Evolutionary conservation across 495 filamentous ascomycete species (phyloP).

Genomic region (Penicillium taxi): DNA sequence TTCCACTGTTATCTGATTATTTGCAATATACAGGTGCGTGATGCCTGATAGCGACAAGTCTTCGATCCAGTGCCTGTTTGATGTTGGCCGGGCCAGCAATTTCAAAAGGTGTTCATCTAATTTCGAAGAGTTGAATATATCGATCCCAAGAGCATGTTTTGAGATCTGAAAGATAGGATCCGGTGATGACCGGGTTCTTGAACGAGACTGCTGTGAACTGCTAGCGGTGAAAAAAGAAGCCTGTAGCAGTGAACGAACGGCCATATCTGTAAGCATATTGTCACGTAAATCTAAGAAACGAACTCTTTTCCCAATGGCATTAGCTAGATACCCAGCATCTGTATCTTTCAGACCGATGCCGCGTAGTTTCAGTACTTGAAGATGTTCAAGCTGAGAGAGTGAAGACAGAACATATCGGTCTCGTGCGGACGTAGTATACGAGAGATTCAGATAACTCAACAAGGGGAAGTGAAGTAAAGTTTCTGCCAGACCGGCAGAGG

Average conservation of each 20-base stretch:
- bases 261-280: slow-evolving; percentile 51
- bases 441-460: slow-evolving; percentile 54
- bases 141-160: slow-evolving; percentile 5
- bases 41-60: slow-evolving; percentile 45
- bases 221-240: slow-evolving; percentile 36
- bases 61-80: slow-evolving; percentile 46
- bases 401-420: slow-evolving; percentile 42
- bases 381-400: slow-evolving; percentile 34
- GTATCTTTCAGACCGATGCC: slow-evolving; percentile 49
- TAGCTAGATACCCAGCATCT: slow-evolving; percentile 46
- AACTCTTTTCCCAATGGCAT: slow-evolving; percentile 44
- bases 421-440: slow-evolving; percentile 48
- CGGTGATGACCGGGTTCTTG: slow-evolving; percentile 7
- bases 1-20: slow-evolving; percentile 52
- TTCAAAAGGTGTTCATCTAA: slow-evolving; percentile 45
- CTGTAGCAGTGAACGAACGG: slow-evolving; percentile 44
- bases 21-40: slow-evolving; percentile 52
- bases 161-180: slow-evolving; percentile 11
- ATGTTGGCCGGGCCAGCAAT: slow-evolving; percentile 40
- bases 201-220: neutral
- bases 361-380: slow-evolving; percentile 54
- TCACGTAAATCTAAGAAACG: slow-evolving; percentile 53
- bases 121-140: slow-evolving; percentile 30
- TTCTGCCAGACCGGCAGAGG: slow-evolving; percentile 44
- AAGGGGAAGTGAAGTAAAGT: slow-evolving; percentile 46